Evolutionary conservation across 164 flowering plant genomes (phyloP).

Genomic region (Vitis vinifera): ASM3070453v1 NC_081808.1:22412501-22413000

Average conservation of each 20-base stretch:
- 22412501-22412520: too few species aligned
- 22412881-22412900: constrained; percentile 1
- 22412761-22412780: constrained; percentile 36
- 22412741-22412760: constrained; percentile 25
- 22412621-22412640: constrained; percentile 45
- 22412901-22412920: background rate
- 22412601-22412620: constrained; percentile 28
- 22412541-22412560: too few species aligned
- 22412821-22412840: background rate
- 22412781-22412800: constrained; percentile 3
- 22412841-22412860: background rate
- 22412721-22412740: constrained; percentile 47
- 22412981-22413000: constrained; percentile 17
- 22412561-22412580: too few species aligned
- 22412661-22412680: constrained; percentile 32
- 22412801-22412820: too few species aligned
- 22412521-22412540: too few species aligned
- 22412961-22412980: constrained; percentile 1
- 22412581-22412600: too few species aligned
- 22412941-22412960: constrained; percentile 9
- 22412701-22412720: constrained; percentile 41
- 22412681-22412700: constrained; percentile 34
- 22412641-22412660: constrained; percentile 44
- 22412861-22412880: background rate
- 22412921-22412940: constrained; percentile 12